These are phyloP conservation scores for Rhizopus sp. DNA, from an alignment of 371 early-diverging fungal genomes.

Conservation along the genomic window DNA sequence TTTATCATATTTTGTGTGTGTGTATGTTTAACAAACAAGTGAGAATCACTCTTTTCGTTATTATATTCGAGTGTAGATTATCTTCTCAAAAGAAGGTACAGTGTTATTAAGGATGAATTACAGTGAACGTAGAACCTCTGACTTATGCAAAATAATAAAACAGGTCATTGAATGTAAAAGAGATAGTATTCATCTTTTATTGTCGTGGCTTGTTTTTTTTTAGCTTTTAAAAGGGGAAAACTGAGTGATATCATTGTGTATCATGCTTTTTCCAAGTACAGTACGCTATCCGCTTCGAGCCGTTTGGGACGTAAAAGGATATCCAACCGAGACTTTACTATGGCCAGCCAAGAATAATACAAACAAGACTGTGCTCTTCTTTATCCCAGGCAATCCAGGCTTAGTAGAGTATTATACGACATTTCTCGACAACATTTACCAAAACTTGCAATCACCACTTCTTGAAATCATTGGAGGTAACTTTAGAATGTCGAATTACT, in stretches of 20 bases:
- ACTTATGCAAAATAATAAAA: too few species aligned
- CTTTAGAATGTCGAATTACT: neutral
- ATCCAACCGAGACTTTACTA: conserved; percentile 53
- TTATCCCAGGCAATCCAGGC: conserved; percentile 76
- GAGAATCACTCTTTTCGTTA: neutral
- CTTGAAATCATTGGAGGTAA: conserved; percentile 63
- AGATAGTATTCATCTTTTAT: neutral
- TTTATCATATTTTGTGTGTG: neutral
- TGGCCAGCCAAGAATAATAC: conserved; percentile 44
- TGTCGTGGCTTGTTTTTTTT: neutral
- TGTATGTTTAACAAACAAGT: neutral
- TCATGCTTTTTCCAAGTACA: neutral
- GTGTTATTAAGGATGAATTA: neutral
- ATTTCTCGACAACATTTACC: conserved; percentile 58
- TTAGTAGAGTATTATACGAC: conserved; percentile 69
- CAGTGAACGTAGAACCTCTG: too few species aligned
- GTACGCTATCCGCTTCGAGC: conserved; percentile 42
- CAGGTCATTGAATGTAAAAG: neutral
- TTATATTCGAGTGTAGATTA: too few species aligned
- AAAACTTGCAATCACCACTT: conserved; percentile 21
- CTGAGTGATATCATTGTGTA: conserved; percentile 10
- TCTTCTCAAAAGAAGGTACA: neutral
- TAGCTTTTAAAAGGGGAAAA: neutral
- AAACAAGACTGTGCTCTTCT: conserved; percentile 50
- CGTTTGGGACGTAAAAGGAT: conserved; percentile 51